Percentiles rank a stretch among this genome's conserved stretches.
Conservation (phyloP, 73 alveolate species). For the Paramecium biaurelia region DNA sequence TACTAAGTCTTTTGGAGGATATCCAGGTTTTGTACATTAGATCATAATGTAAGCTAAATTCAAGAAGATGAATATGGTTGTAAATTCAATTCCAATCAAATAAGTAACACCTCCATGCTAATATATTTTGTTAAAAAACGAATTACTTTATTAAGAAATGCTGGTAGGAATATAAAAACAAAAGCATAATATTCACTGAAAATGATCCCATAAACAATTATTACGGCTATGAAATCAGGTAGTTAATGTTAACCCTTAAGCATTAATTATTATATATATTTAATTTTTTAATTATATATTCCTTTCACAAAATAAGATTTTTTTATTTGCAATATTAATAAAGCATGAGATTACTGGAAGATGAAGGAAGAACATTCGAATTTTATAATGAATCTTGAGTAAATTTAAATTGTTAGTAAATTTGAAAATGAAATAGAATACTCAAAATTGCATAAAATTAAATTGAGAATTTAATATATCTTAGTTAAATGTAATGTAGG, state of each 20-base stretch:
- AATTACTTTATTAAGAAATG: background rate
- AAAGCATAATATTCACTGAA: constrained; percentile 5
- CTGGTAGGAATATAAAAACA: background rate
- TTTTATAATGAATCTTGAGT: background rate
- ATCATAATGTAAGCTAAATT: background rate
- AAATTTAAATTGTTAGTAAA: background rate
- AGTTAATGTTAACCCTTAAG: background rate
- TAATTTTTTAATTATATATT: background rate
- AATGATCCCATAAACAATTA: constrained; percentile 18
- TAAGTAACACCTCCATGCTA: background rate
- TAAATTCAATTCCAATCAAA: constrained; percentile 26
- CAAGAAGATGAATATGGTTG: background rate
- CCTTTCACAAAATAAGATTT: background rate
- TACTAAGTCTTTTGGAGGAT: constrained; percentile 47
- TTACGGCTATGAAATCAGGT: background rate
- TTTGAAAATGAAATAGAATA: background rate
- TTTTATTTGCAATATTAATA: background rate
- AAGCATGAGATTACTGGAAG: background rate
- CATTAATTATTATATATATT: background rate
- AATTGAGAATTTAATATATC: background rate
- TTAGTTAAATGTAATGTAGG: background rate
- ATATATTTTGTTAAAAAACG: background rate
- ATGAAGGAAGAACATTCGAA: background rate
- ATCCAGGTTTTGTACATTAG: background rate
- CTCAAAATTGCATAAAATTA: background rate